Conservation (phyloP, 225 moss, liverwort and hornwort species). For the Neckera pumila region DNA sequence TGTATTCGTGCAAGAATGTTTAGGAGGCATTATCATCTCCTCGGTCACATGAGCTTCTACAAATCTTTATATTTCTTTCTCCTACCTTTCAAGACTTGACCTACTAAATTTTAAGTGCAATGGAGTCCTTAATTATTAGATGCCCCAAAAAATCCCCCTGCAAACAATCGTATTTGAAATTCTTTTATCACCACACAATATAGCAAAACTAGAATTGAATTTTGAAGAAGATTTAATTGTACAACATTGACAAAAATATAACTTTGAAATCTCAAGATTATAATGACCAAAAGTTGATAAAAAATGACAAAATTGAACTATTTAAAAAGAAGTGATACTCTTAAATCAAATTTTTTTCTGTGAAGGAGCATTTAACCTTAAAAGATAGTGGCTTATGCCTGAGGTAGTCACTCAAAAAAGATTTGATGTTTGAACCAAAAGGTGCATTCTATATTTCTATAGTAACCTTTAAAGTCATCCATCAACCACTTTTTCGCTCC, state of each 20-base stretch:
- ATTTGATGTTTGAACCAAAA: not conserved
- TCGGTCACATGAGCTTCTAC: not conserved
- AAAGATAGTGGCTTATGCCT: rapidly evolving
- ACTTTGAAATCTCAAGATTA: not conserved
- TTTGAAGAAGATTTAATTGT: not conserved
- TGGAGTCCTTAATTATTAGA: not conserved
- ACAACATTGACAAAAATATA: not conserved
- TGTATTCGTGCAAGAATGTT: not conserved
- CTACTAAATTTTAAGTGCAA: not conserved
- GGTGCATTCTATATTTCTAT: not conserved
- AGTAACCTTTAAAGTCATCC: not conserved
- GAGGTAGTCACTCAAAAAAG: not conserved
- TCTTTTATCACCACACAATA: not conserved
- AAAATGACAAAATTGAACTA: not conserved
- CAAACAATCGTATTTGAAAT: not conserved
- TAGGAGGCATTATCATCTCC: not conserved
- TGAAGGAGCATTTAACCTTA: rapidly evolving
- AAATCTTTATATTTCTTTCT: not conserved
- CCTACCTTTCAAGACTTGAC: not conserved
- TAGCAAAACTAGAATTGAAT: not conserved
- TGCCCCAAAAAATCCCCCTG: not conserved
- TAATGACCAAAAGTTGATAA: not conserved
- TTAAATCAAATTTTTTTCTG: not conserved
- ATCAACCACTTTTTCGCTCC: rapidly evolving
- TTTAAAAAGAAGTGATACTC: not conserved